Base-by-base conservation (phyloP, 2,329 filamentous ascomycete species). In the Xylaria sp. region DNA sequence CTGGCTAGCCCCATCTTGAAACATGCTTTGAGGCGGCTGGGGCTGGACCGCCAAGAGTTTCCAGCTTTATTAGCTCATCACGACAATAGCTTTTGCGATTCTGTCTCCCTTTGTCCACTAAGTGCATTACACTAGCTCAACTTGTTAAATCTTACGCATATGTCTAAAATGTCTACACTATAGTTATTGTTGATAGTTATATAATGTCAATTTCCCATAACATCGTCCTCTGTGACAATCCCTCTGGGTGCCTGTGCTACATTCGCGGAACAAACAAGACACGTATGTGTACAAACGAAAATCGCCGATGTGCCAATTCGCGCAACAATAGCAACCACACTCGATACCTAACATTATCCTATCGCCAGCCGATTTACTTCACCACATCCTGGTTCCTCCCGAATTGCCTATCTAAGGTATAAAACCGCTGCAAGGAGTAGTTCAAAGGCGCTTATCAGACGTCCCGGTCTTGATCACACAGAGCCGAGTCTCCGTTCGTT, bases 11-110 rank as follows among this genome's bases (percentile, higher is more conserved):
- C 46, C 46, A 28, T 62, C 17, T 62, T 53, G n/a, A 53, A 62
- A 62, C 59, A 36, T 26, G 33, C 44, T 20, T 26, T 23, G 46
- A 49, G 46, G 46, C 46, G 46, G 44, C 31, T 61, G 59, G 48
- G 20, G 44, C 46, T 63, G 49, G 23, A 6, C 38, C 10, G 49
- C 49, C 51, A 51, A 40, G 59, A 17, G 23, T 17, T 36, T n/a
- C 53, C 53, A 56, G 53, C 31, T 56, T 56, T 6, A 38, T 7
- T 33, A 33, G 51, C 17, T 51, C 23, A 13, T 51, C 26, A 26
- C 26, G 23, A 51, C 28, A 28, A 11, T 49, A 28, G 46, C 23
- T 31, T 31, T 31, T 4, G 49, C 31, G 15, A 31, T 53, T 51
- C 15, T 10, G 33, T 33, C 10, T n/a, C 13, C 28, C 6, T 28